phyloP scores from a whole-genome alignment of 441 rosid genomes.

The Mallotus japonicus region DNA sequence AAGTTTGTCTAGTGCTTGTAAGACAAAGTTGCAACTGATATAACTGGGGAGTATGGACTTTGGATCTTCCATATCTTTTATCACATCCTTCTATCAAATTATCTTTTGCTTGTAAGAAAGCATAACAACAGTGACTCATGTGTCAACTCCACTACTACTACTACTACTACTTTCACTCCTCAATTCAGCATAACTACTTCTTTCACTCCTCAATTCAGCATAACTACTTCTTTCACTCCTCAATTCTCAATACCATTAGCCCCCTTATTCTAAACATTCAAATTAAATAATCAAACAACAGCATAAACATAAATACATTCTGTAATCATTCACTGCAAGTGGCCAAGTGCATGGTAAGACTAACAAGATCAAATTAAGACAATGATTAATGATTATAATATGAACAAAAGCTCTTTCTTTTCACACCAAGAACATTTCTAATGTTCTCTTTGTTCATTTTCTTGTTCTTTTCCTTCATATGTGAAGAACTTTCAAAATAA shows the following conservation, averaged over 20 bases:
- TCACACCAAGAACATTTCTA: slow-evolving; percentile 2
- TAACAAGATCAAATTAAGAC: background rate
- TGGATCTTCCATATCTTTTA: slow-evolving; percentile 29
- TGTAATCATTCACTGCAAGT: too few species aligned
- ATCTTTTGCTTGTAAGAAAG: background rate
- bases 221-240: too few species aligned
- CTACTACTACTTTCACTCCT: too few species aligned
- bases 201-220: too few species aligned
- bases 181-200: too few species aligned
- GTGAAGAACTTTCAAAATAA: slow-evolving; percentile 5
- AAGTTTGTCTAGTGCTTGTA: slow-evolving; percentile 26
- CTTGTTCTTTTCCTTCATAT: background rate
- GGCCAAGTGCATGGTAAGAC: too few species aligned
- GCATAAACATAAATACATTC: too few species aligned
- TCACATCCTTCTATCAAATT: slow-evolving; percentile 28
- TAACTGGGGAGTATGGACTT: slow-evolving; percentile 18
- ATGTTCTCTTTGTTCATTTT: background rate
- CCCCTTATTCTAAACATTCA: too few species aligned
- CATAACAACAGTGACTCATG: background rate
- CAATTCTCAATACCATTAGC: too few species aligned
- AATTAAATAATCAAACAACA: too few species aligned
- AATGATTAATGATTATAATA: background rate
- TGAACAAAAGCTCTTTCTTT: background rate
- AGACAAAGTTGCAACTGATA: slow-evolving; percentile 23
- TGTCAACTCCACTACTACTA: slow-evolving; percentile 11